phyloP scores from a whole-genome alignment of 176 grass and related monocot genomes.

The Areca catechu region DNA sequence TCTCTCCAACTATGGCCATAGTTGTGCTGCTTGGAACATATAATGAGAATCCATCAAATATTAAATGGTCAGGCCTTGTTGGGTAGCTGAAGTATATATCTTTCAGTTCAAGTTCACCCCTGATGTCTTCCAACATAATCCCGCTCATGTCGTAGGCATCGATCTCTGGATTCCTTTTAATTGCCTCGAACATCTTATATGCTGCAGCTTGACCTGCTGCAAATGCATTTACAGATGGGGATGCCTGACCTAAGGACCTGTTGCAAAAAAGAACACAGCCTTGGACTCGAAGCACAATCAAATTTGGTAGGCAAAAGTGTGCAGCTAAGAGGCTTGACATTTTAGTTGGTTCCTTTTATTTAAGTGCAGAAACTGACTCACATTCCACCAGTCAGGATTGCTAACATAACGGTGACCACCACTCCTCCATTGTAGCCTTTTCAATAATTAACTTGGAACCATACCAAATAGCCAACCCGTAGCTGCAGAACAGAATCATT shows the following conservation, averaged over 20 bases:
- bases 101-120: constrained; percentile 69
- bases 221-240: constrained; percentile 66
- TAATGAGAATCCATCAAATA: constrained; percentile 75
- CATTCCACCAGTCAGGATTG: constrained; percentile 63
- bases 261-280: constrained; percentile 5
- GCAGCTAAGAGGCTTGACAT: not conserved
- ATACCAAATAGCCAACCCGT: constrained; percentile 71
- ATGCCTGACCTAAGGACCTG: constrained; percentile 72
- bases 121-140: constrained; percentile 54
- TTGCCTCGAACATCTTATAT: constrained; percentile 73
- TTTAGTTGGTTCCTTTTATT: not conserved
- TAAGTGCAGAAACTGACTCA: constrained; percentile 26
- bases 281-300: constrained; percentile 2
- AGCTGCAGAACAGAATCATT: constrained; percentile 53
- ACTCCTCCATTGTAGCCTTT: constrained; percentile 75
- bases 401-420: constrained; percentile 53
- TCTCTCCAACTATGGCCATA: constrained; percentile 88
- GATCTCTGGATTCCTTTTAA: constrained; percentile 60
- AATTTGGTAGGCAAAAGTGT: not conserved
- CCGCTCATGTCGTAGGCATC: constrained; percentile 42
- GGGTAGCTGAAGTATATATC: constrained; percentile 78
- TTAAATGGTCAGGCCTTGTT: constrained; percentile 40
- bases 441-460: constrained; percentile 55
- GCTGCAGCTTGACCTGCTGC: constrained; percentile 78
- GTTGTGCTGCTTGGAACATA: constrained; percentile 39